Percentiles rank a stretch among this genome's conserved stretches.
phyloP scores from a whole-genome alignment of 164 flowering plant species.

The Buxus sempervirens region DNA sequence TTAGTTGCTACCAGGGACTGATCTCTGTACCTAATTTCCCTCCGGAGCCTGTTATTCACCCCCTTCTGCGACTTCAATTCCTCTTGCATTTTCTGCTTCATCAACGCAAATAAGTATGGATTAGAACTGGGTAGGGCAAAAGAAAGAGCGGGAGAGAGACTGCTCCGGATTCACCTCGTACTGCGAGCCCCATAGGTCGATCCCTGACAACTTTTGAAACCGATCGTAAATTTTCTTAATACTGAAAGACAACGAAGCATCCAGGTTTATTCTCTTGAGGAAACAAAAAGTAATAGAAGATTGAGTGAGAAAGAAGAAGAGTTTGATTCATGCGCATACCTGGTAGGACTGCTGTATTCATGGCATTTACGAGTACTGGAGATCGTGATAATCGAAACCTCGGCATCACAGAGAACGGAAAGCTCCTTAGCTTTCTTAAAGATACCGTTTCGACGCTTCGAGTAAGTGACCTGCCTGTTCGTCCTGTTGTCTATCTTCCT shows the following conservation, averaged over 20 bases:
- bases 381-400: background rate
- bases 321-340: background rate
- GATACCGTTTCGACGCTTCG: background rate
- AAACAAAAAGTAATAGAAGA: background rate
- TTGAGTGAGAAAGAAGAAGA: background rate
- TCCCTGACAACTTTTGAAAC: background rate
- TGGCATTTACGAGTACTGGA: background rate
- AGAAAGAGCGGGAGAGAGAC: background rate
- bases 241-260: background rate
- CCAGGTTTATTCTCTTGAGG: too few relatives aligned
- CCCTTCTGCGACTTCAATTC: constrained; percentile 44
- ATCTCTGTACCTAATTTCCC: constrained; percentile 49
- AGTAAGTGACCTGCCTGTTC: background rate
- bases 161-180: background rate
- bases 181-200: background rate
- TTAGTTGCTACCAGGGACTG: background rate
- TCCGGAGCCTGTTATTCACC: constrained; percentile 41
- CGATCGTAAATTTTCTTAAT: background rate
- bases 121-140: too few relatives aligned
- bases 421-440: background rate
- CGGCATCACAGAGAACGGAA: background rate
- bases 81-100: constrained; percentile 56
- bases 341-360: background rate
- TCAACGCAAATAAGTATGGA: background rate
- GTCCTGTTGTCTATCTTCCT: background rate